A percentile compares a stretch with the other conserved stretches of the same genome.
Evolutionary conservation across 768 basidiomycete genomes (phyloP).

Genomic region (Hygrophorus russula): DNA sequence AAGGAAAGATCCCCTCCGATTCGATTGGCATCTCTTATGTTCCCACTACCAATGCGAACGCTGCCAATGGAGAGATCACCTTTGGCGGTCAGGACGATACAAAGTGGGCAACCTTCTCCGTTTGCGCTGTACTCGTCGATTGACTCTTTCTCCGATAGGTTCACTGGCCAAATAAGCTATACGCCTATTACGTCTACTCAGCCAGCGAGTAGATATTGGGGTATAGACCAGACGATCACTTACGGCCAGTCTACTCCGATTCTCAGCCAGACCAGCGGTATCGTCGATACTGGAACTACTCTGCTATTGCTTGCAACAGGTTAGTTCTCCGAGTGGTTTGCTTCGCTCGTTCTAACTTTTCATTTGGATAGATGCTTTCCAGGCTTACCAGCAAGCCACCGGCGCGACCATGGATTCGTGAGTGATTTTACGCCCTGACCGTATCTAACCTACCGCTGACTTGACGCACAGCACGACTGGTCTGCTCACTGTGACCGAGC

Average conservation of each 20-base stretch:
- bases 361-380: conserved; percentile 32
- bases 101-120: conserved; percentile 32
- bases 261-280: conserved; percentile 36
- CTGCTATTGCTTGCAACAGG: conserved; percentile 40
- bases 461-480: conserved; percentile 32
- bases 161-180: conserved; percentile 17
- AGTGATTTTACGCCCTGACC: conserved; percentile 8
- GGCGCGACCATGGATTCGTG: conserved; percentile 41
- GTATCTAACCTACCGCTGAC: too few species aligned
- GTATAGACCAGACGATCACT: conserved; percentile 43
- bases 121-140: conserved; percentile 26
- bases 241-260: conserved; percentile 36
- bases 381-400: conserved; percentile 40
- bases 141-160: background rate
- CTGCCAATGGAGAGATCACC: conserved; percentile 39
- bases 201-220: conserved; percentile 45
- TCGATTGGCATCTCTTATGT: conserved; percentile 41
- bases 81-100: conserved; percentile 27
- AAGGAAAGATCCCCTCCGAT: conserved; percentile 27
- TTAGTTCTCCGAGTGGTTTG: background rate
- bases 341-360: background rate
- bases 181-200: conserved; percentile 37
- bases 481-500: conserved; percentile 38
- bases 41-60: conserved; percentile 26
- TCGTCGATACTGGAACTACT: conserved; percentile 53